Evolutionary conservation across 768 basidiomycete species (phyloP).

Genomic region (Mycena crocata): DNA sequence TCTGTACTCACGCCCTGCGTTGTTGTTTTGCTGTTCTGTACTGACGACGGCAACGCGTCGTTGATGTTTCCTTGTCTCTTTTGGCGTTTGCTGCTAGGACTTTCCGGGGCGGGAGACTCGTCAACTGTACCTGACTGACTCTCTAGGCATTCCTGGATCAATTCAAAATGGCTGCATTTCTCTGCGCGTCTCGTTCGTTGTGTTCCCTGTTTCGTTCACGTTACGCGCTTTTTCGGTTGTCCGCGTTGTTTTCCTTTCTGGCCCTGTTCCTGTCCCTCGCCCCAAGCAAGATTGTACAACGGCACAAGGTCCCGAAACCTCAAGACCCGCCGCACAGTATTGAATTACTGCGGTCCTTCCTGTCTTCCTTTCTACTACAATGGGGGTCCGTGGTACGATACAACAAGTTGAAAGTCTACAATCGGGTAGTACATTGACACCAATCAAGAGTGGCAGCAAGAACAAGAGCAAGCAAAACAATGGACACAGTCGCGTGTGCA

Average conservation of each 20-base stretch:
- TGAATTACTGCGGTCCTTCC: neutral
- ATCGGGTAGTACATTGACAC: neutral
- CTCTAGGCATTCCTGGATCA: too few relatives aligned
- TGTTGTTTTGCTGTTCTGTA: too few relatives aligned
- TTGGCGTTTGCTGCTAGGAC: too few relatives aligned
- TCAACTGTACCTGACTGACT: too few relatives aligned
- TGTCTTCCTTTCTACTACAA: conserved; percentile 15
- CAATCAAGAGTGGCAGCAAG: neutral
- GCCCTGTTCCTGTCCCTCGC: neutral
- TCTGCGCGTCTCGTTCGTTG: neutral
- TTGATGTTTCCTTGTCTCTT: too few relatives aligned
- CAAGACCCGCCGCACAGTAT: neutral
- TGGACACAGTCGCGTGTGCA: neutral
- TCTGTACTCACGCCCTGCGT: too few relatives aligned
- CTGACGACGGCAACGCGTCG: too few relatives aligned
- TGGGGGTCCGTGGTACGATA: conserved; percentile 26
- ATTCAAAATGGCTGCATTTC: conserved; percentile 7
- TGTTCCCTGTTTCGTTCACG: too few relatives aligned
- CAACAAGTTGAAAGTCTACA: conserved; percentile 27
- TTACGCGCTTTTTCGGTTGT: too few relatives aligned
- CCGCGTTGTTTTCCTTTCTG: too few relatives aligned
- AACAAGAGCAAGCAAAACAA: neutral
- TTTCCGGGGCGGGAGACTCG: too few relatives aligned
- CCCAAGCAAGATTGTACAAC: neutral
- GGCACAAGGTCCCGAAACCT: neutral